A percentile compares a stretch with the other conserved stretches of the same genome.
These are phyloP conservation scores for Leccinum boreale DNA, from an alignment of 768 basidiomycete species.

Conservation along the genomic window DNA sequence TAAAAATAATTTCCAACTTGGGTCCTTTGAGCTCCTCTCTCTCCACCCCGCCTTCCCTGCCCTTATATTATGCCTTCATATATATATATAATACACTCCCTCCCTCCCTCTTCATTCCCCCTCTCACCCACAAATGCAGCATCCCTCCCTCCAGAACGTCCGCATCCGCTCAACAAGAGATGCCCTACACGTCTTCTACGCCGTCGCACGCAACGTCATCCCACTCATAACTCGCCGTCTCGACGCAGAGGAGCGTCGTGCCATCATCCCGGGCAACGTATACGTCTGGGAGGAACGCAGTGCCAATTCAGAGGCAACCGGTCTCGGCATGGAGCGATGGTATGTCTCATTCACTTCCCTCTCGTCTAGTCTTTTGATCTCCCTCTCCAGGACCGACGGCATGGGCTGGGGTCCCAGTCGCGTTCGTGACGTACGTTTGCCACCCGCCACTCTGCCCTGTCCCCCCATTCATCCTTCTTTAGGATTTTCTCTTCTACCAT, in stretches of 20 bases:
- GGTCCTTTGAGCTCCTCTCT: slow-evolving; percentile 14
- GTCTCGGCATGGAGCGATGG: slow-evolving; percentile 87
- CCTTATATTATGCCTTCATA: slow-evolving; percentile 21
- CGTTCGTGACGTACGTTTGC: slow-evolving; percentile 44
- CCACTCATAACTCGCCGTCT: slow-evolving; percentile 79
- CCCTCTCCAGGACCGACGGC: neutral
- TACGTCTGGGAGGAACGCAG: slow-evolving; percentile 90
- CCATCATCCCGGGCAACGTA: slow-evolving; percentile 72
- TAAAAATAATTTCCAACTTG: slow-evolving; percentile 41
- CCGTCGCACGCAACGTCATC: slow-evolving; percentile 62
- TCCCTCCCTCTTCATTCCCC: slow-evolving; percentile 26
- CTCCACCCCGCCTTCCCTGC: slow-evolving; percentile 19
- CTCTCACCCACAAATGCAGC: slow-evolving; percentile 51
- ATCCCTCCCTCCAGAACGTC: slow-evolving; percentile 70
- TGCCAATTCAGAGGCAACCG: slow-evolving; percentile 76
- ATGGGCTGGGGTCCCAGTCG: slow-evolving; percentile 45
- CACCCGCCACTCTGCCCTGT: neutral
- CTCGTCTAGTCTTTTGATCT: neutral
- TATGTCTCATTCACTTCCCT: slow-evolving; percentile 22
- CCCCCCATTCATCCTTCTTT: slow-evolving; percentile 6
- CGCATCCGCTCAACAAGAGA: slow-evolving; percentile 77
- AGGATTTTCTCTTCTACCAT: slow-evolving; percentile 59
- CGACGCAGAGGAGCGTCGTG: slow-evolving; percentile 76
- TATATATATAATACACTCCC: slow-evolving; percentile 31
- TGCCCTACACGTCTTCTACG: slow-evolving; percentile 79